Percentiles rank a stretch among this genome's conserved stretches.
phyloP scores from a whole-genome alignment of 768 basidiomycete species.

The Infundibulicybe gibba region DNA sequence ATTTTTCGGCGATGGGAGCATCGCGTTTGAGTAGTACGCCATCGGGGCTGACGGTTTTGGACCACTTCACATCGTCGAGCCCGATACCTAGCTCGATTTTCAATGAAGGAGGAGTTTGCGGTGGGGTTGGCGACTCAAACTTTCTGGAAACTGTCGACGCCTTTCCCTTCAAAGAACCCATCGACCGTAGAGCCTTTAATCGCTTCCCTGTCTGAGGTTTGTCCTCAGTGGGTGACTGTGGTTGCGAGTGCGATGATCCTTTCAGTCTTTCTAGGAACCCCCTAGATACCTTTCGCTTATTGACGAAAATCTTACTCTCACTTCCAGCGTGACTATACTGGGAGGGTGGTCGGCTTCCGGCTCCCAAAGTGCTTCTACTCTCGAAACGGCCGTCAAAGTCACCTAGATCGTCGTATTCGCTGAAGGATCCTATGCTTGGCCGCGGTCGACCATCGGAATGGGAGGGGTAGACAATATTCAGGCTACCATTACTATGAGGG shows the following conservation, averaged over 20 bases:
- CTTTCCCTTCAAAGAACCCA: slow-evolving; percentile 73
- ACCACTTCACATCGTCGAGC: slow-evolving; percentile 55
- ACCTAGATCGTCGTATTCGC: slow-evolving; percentile 83
- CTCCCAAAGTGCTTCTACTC: slow-evolving; percentile 70
- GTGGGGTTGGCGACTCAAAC: slow-evolving; percentile 41
- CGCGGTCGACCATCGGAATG: slow-evolving; percentile 43
- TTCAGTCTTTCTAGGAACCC: slow-evolving; percentile 67
- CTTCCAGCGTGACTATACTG: too few species aligned
- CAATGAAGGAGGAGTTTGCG: slow-evolving; percentile 46
- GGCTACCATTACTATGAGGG: slow-evolving; percentile 21
- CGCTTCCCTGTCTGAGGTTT: slow-evolving; percentile 42
- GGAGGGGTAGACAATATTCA: slow-evolving; percentile 27
- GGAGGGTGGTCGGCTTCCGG: too few species aligned
- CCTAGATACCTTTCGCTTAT: slow-evolving; percentile 58
- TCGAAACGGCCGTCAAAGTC: slow-evolving; percentile 88
- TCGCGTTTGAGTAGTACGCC: slow-evolving; percentile 18
- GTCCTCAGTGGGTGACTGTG: slow-evolving; percentile 38
- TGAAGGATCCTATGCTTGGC: slow-evolving; percentile 75
- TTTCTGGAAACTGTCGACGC: slow-evolving; percentile 28
- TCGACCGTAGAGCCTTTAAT: slow-evolving; percentile 74
- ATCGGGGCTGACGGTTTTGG: slow-evolving; percentile 18
- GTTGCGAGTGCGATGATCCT: slow-evolving; percentile 38
- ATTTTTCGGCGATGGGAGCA: slow-evolving; percentile 29
- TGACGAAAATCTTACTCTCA: slow-evolving; percentile 29
- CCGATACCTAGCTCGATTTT: slow-evolving; percentile 55